These are phyloP conservation scores for Gastrolobium villosum DNA, from an alignment of 306 rosid genomes.

Conservation along the genomic window DNA sequence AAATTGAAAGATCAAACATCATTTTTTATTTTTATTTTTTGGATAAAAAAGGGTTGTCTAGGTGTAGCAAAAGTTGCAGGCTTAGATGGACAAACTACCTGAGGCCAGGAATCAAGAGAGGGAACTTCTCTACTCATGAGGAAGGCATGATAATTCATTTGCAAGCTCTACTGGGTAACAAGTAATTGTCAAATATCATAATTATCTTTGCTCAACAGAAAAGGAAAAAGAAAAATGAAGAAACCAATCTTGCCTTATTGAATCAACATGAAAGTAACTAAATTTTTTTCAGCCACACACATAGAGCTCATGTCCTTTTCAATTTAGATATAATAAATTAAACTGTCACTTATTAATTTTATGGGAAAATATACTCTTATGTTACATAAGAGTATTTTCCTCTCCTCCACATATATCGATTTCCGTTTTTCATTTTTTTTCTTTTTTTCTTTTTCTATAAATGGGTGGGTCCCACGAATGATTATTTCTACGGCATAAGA, in stretches of 20 bases:
- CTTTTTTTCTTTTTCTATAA: no score
- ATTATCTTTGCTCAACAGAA: background rate
- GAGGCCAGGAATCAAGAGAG: constrained; percentile 98
- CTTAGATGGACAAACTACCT: constrained; percentile 98
- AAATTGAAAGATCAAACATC: constrained; percentile 19
- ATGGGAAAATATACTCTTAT: no score
- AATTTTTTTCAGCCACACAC: background rate
- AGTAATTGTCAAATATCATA: constrained; percentile 66
- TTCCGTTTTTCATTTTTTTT: no score
- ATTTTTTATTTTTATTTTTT: background rate
- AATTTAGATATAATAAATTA: background rate
- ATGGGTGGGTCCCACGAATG: no score
- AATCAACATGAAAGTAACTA: constrained; percentile 9
- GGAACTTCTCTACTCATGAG: constrained; percentile 95
- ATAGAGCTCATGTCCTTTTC: constrained; percentile 22
- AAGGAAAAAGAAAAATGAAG: background rate
- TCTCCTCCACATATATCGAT: no score
- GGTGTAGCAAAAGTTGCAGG: constrained; percentile 99
- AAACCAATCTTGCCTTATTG: background rate
- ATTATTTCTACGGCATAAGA: no score
- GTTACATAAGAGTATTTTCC: no score
- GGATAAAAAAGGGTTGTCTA: constrained; percentile 68
- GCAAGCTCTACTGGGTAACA: constrained; percentile 99
- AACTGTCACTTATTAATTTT: constrained; percentile 1
- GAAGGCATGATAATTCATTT: constrained; percentile 97